phyloP scores from a whole-genome alignment of 768 basidiomycete genomes.

The Gloeopeniophorella convolvens region DNA sequence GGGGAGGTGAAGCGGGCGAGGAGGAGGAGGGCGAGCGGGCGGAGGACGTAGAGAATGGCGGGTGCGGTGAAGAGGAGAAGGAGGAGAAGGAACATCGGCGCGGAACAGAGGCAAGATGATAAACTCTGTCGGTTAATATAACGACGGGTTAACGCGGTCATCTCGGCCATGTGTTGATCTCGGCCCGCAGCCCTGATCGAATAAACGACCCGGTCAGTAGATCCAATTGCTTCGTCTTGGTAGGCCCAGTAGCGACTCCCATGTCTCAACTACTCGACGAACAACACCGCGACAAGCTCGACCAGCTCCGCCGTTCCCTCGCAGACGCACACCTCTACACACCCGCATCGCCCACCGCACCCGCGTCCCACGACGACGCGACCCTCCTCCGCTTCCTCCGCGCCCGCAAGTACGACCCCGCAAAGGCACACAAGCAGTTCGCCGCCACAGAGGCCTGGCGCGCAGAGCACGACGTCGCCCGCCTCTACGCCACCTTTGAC shows the following conservation, averaged over 20 bases:
- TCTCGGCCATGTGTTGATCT: constrained; percentile 3
- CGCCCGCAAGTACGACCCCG: constrained; percentile 62
- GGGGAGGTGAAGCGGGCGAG: constrained; percentile 42
- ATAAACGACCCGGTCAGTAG: neutral
- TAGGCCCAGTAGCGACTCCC: neutral
- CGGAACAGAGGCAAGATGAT: too few relatives aligned
- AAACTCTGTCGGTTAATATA: too few relatives aligned
- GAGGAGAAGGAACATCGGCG: constrained; percentile 12
- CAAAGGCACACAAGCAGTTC: constrained; percentile 66
- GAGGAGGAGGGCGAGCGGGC: constrained; percentile 37
- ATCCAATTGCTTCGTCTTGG: too few relatives aligned
- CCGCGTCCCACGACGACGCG: constrained; percentile 55
- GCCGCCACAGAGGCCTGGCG: constrained; percentile 64
- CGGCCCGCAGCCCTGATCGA: neutral
- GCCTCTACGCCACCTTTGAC: constrained; percentile 56
- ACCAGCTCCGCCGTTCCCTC: constrained; percentile 3
- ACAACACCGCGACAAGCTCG: too few relatives aligned
- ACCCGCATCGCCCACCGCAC: constrained; percentile 21
- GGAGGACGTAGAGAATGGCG: constrained; percentile 26
- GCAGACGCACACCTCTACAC: neutral
- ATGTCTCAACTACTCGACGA: too few relatives aligned
- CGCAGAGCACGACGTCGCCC: constrained; percentile 49
- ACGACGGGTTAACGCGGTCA: too few relatives aligned
- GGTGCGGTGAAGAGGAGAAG: constrained; percentile 10
- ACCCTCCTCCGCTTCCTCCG: constrained; percentile 74